phyloP scores from a whole-genome alignment of 371 early-diverging fungal genomes.

The Apophysomyces sp. region DNA sequence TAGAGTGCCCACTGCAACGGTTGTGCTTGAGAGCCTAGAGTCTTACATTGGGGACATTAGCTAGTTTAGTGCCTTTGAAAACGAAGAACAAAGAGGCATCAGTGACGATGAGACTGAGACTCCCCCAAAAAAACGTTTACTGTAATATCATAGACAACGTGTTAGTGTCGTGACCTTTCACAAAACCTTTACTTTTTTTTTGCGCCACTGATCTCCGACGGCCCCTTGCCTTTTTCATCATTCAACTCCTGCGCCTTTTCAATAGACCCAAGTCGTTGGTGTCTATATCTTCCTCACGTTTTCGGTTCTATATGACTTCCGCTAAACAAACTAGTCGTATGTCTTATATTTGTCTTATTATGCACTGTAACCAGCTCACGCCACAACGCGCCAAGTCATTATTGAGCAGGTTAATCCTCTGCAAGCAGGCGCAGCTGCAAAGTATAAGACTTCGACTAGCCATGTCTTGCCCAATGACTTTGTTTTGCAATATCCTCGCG shows the following conservation, averaged over 20 bases:
- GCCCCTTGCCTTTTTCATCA: neutral
- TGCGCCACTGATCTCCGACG: neutral
- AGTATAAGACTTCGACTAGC: constrained; percentile 15
- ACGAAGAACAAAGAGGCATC: too few relatives aligned
- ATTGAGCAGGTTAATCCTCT: constrained; percentile 34
- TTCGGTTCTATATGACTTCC: neutral
- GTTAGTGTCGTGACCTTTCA: too few relatives aligned
- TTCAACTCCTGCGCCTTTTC: neutral
- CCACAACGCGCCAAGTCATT: constrained; percentile 16
- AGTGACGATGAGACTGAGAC: too few relatives aligned
- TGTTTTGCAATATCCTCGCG: constrained; percentile 37
- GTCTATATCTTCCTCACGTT: neutral
- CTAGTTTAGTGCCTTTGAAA: too few relatives aligned
- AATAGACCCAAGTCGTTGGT: neutral
- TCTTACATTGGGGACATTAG: too few relatives aligned
- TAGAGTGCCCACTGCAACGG: too few relatives aligned
- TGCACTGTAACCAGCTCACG: neutral
- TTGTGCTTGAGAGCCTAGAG: too few relatives aligned
- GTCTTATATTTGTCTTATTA: neutral
- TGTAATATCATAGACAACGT: too few relatives aligned
- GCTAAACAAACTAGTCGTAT: neutral
- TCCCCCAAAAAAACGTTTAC: too few relatives aligned
- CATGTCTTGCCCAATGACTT: constrained; percentile 28
- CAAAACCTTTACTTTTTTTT: too few relatives aligned
- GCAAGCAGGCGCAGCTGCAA: constrained; percentile 1